A percentile compares a stretch with the other conserved stretches of the same genome.
Evolutionary conservation across 2,329 filamentous ascomycete species (phyloP).

Genomic region (Furcasterigmium furcatum): DNA sequence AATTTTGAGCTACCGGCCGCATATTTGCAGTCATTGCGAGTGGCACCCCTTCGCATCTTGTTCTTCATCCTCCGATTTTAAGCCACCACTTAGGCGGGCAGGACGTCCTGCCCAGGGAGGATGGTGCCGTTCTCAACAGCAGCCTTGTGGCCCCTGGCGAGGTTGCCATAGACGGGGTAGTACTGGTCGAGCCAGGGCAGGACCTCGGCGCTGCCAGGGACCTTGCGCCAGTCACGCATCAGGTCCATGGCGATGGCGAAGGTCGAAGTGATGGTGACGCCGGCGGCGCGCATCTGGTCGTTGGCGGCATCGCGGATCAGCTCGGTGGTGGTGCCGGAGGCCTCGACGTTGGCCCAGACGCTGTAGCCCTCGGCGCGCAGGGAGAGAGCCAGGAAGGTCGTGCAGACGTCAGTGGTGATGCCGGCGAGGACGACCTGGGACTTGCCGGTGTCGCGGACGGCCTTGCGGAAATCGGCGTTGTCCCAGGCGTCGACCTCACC

Average conservation of each 20-base stretch:
- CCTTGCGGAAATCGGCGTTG: conserved; percentile 63
- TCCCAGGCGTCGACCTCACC: conserved; percentile 79
- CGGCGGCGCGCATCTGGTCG: conserved; percentile 52
- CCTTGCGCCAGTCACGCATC: conserved; percentile 67
- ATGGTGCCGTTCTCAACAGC: conserved; percentile 59
- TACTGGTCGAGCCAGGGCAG: conserved; percentile 64
- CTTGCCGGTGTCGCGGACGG: conserved; percentile 61
- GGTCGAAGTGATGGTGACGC: conserved; percentile 60
- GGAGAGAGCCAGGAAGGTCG: conserved; percentile 70
- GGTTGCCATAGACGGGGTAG: conserved; percentile 60
- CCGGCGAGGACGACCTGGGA: conserved; percentile 70
- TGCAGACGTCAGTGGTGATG: conserved; percentile 74
- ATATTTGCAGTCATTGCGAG: no score
- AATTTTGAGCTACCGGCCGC: no score
- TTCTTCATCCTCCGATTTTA: no score
- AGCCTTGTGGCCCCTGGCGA: conserved; percentile 59
- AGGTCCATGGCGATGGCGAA: conserved; percentile 65
- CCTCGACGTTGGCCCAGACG: conserved; percentile 72
- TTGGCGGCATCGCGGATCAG: conserved; percentile 63
- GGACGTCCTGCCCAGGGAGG: conserved; percentile 46
- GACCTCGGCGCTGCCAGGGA: conserved; percentile 49
- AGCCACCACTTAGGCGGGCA: conserved; percentile 4
- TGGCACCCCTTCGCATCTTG: no score
- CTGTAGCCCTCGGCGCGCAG: conserved; percentile 68
- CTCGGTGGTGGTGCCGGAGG: conserved; percentile 61